Base-by-base conservation (phyloP, 2,329 filamentous ascomycete genomes). In the Exophiala sp. region DNA sequence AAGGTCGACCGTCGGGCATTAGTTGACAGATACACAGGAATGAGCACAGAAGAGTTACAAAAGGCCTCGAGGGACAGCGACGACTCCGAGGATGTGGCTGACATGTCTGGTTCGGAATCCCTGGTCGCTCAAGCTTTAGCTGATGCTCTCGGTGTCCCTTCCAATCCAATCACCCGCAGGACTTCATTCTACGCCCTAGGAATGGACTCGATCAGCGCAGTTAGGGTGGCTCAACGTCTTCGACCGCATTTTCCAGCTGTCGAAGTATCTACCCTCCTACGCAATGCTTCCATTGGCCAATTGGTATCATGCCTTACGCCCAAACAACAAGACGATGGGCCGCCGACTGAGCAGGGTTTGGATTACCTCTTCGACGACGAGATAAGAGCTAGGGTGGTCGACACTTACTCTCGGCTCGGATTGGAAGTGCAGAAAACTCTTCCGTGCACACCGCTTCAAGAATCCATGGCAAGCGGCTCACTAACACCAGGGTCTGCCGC, bases 371-470 rank as follows among this genome's bases (percentile, higher is more conserved):
- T 52, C 16, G 32, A 49, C 10, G 38, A 35, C 1, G 6, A 29
- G 7, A 52, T 32, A 36, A 50, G 50, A 21, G 42, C 40, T 10
- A 42, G 43, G 14, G 42, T 58, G 10, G 35, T 20, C 6, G 32
- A 14, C 5, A 34, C 16, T 2, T 60, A 58, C 43, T 38, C 49
- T 8, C 41, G 35, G 12, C 56, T 68, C 2, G 67, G 68, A 0
- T 66, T 68, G 3, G 41, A 61, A 0, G 72, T 87, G 2, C 70
- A 79, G 29, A 75, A 73, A 1, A 76, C 95, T 7, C 71, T 91
- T 4, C 91, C 91, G 1, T 96, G 91, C 66, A 95, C 90, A 1
- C 88, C 91, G 1, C 73, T 96, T 0, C 91, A 96, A 68, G 88
- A 95, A 72, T 87, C 86, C 1, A 96, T 96, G 90, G 75, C 96